Evolutionary conservation across 2,329 filamentous ascomycete species (phyloP).

Genomic region (Colletotrichum sp.): DNA sequence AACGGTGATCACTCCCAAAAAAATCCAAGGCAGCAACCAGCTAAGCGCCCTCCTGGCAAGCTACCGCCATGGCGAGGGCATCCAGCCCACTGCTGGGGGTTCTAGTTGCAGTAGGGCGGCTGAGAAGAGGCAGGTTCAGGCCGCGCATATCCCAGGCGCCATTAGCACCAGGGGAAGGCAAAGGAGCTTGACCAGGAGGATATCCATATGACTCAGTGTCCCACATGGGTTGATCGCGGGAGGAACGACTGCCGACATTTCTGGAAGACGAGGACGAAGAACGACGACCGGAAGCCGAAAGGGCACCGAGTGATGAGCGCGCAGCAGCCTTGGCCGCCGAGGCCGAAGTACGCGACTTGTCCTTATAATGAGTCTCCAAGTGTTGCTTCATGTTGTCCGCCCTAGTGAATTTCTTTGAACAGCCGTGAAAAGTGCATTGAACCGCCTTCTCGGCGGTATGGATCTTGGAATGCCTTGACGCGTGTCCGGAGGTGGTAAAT

Average conservation of each 20-base stretch:
- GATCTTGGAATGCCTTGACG: slow-evolving; percentile 85
- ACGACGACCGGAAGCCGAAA: slow-evolving; percentile 31
- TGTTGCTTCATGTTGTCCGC: slow-evolving; percentile 91
- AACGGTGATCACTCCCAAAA: not conserved
- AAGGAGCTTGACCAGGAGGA: slow-evolving; percentile 30
- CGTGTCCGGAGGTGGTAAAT: slow-evolving; percentile 84
- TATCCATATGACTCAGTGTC: slow-evolving; percentile 42
- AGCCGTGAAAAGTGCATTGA: slow-evolving; percentile 69
- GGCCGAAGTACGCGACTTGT: slow-evolving; percentile 54
- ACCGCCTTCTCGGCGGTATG: slow-evolving; percentile 83
- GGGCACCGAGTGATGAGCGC: slow-evolving; percentile 25
- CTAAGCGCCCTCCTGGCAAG: slow-evolving; percentile 50
- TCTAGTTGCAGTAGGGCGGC: slow-evolving; percentile 45
- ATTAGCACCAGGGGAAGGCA: slow-evolving; percentile 39
- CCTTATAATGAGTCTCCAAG: slow-evolving; percentile 76
- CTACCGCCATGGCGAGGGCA: slow-evolving; percentile 59
- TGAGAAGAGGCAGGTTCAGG: slow-evolving; percentile 49
- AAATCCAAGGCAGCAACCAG: not conserved
- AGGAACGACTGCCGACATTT: slow-evolving; percentile 30
- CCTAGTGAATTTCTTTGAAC: slow-evolving; percentile 81
- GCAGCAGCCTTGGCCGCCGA: slow-evolving; percentile 27
- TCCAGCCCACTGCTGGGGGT: slow-evolving; percentile 60
- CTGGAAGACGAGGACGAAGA: slow-evolving; percentile 36
- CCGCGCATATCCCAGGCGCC: slow-evolving; percentile 54
- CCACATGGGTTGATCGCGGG: slow-evolving; percentile 41